A percentile compares a stretch with the other conserved stretches of the same genome.
Evolutionary conservation across 108 stramenopile species (phyloP).

Genomic region (Skeletonema potamos): DNA sequence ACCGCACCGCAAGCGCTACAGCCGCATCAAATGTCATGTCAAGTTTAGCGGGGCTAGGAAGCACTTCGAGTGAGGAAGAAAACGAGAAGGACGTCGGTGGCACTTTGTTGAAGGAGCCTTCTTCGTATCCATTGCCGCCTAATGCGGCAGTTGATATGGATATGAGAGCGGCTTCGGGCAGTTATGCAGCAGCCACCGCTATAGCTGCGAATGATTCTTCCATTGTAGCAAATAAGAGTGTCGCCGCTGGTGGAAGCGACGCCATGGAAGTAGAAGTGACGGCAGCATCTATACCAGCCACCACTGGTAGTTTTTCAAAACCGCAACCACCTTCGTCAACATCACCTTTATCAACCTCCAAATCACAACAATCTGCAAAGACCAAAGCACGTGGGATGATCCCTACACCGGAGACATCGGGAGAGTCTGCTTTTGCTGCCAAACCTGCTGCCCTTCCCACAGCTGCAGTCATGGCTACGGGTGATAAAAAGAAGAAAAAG

Average conservation of each 20-base stretch:
- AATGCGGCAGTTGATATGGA: neutral
- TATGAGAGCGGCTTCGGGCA: neutral
- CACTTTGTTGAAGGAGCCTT: neutral
- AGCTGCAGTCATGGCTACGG: neutral
- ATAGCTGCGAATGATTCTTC: neutral
- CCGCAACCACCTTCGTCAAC: too few relatives aligned
- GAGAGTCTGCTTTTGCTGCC: neutral
- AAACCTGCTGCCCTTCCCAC: neutral
- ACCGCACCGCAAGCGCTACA: neutral
- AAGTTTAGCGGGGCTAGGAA: neutral
- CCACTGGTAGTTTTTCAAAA: neutral
- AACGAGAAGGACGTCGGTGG: neutral
- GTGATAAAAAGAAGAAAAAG: conserved; percentile 1
- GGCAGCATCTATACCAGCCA: neutral
- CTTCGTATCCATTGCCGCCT: neutral
- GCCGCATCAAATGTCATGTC: neutral
- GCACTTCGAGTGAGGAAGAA: neutral
- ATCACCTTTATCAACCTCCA: neutral
- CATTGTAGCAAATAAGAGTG: neutral
- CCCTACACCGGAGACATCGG: neutral
- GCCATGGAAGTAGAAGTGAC: neutral
- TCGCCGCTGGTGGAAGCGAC: neutral
- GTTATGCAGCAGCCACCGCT: neutral
- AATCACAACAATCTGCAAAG: neutral
- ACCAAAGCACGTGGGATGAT: neutral